Conservation (phyloP, 2,329 filamentous ascomycete genomes). For the Nemania sp. region DNA sequence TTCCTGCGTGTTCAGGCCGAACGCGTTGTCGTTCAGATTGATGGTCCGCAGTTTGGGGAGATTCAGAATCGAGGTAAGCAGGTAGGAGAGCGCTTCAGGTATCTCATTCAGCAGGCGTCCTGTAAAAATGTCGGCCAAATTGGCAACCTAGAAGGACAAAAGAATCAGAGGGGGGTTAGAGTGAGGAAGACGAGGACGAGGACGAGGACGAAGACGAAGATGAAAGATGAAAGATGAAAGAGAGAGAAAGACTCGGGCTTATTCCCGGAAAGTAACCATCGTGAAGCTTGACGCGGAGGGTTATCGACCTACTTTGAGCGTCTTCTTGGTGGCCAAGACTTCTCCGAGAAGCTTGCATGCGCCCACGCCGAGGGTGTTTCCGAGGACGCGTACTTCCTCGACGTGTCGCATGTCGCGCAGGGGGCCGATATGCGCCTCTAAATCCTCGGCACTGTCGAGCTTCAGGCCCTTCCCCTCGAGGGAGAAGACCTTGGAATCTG, state of each 20-base stretch:
- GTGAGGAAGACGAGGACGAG: no score
- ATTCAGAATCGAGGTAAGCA: conserved; percentile 85
- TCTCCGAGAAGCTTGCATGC: conserved; percentile 85
- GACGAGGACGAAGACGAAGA: no score
- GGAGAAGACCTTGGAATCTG: conserved; percentile 73
- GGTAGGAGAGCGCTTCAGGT: conserved; percentile 80
- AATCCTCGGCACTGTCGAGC: conserved; percentile 84
- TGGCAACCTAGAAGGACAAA: conserved; percentile 63
- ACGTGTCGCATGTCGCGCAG: conserved; percentile 74
- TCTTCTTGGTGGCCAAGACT: conserved; percentile 83
- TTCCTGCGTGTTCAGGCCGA: conserved; percentile 91
- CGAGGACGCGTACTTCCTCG: conserved; percentile 83
- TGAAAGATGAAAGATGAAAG: no score
- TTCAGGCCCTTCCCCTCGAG: conserved; percentile 91
- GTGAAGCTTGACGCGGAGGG: neutral
- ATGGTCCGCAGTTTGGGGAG: conserved; percentile 86
- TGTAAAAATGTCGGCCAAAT: conserved; percentile 97
- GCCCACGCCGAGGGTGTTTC: conserved; percentile 90
- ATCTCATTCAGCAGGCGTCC: conserved; percentile 92
- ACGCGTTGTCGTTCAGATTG: conserved; percentile 97
- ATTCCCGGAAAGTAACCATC: neutral
- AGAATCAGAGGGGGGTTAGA: conserved; percentile 17
- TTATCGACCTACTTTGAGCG: conserved; percentile 63
- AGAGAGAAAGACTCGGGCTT: neutral
- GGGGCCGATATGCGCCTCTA: conserved; percentile 79